phyloP scores from a whole-genome alignment of 164 flowering plant genomes.

The Cinnamomum chago region DNA sequence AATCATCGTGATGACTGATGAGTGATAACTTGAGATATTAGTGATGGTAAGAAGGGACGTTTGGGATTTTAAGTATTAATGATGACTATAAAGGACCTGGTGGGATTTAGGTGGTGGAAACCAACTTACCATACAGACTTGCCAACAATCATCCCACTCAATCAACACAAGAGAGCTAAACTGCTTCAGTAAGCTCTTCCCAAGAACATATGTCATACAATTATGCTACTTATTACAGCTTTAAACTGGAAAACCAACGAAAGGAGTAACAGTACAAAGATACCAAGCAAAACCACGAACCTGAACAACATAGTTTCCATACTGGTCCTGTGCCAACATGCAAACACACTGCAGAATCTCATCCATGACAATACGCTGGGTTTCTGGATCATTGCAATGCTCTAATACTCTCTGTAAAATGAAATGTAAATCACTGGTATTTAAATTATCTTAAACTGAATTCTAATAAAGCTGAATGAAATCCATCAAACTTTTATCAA shows the following conservation, averaged over 20 bases:
- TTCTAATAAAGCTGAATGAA: background rate
- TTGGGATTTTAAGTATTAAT: background rate
- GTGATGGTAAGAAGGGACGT: no score
- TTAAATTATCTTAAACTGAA: background rate
- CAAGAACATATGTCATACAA: background rate
- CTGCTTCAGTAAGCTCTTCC: background rate
- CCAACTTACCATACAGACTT: background rate
- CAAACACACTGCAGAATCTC: slow-evolving; percentile 74
- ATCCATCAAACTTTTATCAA: slow-evolving; percentile 4
- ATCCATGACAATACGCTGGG: slow-evolving; percentile 86
- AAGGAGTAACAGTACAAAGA: background rate
- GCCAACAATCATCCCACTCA: background rate
- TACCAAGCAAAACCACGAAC: slow-evolving; percentile 34
- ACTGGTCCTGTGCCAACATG: slow-evolving; percentile 93
- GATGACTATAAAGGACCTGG: background rate
- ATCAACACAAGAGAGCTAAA: background rate
- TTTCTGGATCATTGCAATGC: slow-evolving; percentile 74
- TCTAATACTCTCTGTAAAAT: slow-evolving; percentile 70
- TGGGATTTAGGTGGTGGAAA: background rate
- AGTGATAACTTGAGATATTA: no score
- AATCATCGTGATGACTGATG: no score
- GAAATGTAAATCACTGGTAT: background rate
- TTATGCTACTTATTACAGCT: background rate
- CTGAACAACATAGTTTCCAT: slow-evolving; percentile 99
- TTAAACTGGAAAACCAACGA: background rate